phyloP scores from a whole-genome alignment of 805 yeast species.

The Torulaspora indica region DNA sequence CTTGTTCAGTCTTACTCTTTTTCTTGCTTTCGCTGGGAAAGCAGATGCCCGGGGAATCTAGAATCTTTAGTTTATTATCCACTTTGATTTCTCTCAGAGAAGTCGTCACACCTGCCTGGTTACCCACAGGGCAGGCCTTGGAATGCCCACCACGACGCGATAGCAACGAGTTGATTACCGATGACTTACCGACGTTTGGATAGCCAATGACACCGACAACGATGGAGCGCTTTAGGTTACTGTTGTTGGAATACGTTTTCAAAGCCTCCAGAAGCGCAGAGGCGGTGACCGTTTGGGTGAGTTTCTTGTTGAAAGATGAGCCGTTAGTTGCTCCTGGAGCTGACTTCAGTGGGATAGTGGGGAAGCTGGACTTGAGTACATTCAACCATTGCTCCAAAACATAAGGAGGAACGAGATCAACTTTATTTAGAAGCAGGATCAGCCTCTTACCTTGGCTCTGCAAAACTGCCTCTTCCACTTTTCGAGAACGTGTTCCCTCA shows the following conservation, averaged over 20 bases:
- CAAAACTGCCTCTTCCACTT: constrained; percentile 84
- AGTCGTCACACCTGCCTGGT: constrained; percentile 96
- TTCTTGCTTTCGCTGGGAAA: constrained; percentile 68
- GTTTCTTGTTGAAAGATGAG: constrained; percentile 63
- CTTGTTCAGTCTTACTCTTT: constrained; percentile 56
- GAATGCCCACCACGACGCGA: constrained; percentile 64
- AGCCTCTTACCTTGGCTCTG: constrained; percentile 73
- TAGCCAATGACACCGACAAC: constrained; percentile 95
- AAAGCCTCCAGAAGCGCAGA: constrained; percentile 69
- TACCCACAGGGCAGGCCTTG: constrained; percentile 91
- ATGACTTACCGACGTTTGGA: constrained; percentile 96
- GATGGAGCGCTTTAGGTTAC: constrained; percentile 81
- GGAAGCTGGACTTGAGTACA: constrained; percentile 75
- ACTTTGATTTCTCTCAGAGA: constrained; percentile 86
- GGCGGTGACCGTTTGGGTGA: constrained; percentile 69
- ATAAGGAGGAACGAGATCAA: constrained; percentile 85
- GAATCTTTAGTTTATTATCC: constrained; percentile 79
- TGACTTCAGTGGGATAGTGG: constrained; percentile 85
- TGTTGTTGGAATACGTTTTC: constrained; percentile 77
- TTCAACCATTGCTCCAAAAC: constrained; percentile 80
- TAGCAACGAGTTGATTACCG: constrained; percentile 84
- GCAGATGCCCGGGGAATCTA: constrained; percentile 97
- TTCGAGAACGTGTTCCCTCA: constrained; percentile 85
- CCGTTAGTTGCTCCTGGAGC: constrained; percentile 69
- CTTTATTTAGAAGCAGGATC: constrained; percentile 81